Evolutionary conservation across 805 yeast species (phyloP), one percentile per base, ranked within the genome.

Genomic region (Monosporozyma solicola): DNA sequence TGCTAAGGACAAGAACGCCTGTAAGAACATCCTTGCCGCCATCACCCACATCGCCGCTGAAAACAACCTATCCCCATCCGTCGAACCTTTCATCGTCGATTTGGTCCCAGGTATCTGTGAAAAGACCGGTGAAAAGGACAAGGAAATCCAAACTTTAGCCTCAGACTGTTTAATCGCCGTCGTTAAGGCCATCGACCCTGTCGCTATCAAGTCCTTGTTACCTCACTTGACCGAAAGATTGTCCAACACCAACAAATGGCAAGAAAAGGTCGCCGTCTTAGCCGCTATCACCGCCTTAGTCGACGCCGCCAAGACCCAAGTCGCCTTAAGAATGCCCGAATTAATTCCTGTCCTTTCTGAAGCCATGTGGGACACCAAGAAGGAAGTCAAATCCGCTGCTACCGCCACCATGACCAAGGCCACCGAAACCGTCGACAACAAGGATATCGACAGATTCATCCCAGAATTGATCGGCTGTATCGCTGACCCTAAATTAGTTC

Each of bases 341-440:
- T 84, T 94, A 74, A 92, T 94, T 69, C 99, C 99, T 75, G 94
- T 85, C 63, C 80, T 94, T 69, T 94, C 99, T 66, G 99, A 94
- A 81, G 89, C 97, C 69, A 94, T 94, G 98, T 94, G 99, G 99
- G 99, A 94, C 78, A 94, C 99, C 77, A 94, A 94, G 85, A 80
- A 82, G 77, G 98, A 94, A 72, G 99, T 94, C 72, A 94, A 94
- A 85, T 82, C 80, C 65, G 96, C 95, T 73, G 98, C 99, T 61
- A 87, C 94, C 66, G 84, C 84, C 68, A 89, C 98, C 75, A 90
- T 94, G 83, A 81, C 91, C 75, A 88, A 89, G 78, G 84, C 96
- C 65, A 94, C 99, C 68, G 94, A 91, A 76, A 90, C 98, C 70
- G 92, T 94, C 65, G 95, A 92, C 75, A 94, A 94, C 94, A 94